These are phyloP conservation scores for Penicillium lagena DNA, from an alignment of 495 filamentous ascomycete genomes.

Conservation along the genomic window DNA sequence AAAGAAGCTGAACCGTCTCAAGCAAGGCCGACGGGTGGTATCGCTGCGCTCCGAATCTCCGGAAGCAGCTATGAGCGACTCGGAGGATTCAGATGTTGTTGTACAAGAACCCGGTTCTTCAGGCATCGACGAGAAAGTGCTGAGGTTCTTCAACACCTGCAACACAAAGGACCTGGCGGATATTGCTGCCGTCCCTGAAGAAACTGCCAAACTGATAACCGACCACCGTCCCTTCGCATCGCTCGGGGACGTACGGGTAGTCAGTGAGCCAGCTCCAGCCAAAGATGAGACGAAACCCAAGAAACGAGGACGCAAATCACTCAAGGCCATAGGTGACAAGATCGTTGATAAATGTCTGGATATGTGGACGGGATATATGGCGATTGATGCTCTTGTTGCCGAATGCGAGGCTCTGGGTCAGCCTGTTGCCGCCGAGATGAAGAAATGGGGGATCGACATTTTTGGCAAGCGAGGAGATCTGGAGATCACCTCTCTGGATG, in stretches of 20 bases:
- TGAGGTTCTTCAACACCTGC: slow-evolving; percentile 82
- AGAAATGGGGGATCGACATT: slow-evolving; percentile 71
- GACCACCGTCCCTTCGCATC: slow-evolving; percentile 60
- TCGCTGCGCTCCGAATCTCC: slow-evolving; percentile 38
- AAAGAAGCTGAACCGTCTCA: slow-evolving; percentile 43
- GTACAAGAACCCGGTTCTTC: slow-evolving; percentile 29
- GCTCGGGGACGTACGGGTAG: slow-evolving; percentile 55
- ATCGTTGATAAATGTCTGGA: slow-evolving; percentile 66
- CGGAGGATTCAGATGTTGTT: slow-evolving; percentile 54
- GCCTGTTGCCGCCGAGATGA: slow-evolving; percentile 61
- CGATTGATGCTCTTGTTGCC: slow-evolving; percentile 71
- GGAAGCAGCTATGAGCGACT: slow-evolving; percentile 34
- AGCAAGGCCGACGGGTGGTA: slow-evolving; percentile 48
- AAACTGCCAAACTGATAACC: slow-evolving; percentile 58
- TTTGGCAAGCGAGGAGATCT: slow-evolving; percentile 66
- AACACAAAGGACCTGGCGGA: slow-evolving; percentile 65
- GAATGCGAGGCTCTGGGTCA: slow-evolving; percentile 65
- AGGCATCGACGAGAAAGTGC: slow-evolving; percentile 50
- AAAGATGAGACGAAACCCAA: slow-evolving; percentile 41
- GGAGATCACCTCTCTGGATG: slow-evolving; percentile 55
- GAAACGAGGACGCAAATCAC: slow-evolving; percentile 38
- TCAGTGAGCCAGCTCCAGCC: slow-evolving; percentile 42
- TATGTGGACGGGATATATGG: slow-evolving; percentile 68
- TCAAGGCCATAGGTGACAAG: slow-evolving; percentile 58
- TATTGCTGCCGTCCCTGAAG: slow-evolving; percentile 64